Conservation (phyloP, 1,139 yeast genomes). For the Pichia cactophila region DNA sequence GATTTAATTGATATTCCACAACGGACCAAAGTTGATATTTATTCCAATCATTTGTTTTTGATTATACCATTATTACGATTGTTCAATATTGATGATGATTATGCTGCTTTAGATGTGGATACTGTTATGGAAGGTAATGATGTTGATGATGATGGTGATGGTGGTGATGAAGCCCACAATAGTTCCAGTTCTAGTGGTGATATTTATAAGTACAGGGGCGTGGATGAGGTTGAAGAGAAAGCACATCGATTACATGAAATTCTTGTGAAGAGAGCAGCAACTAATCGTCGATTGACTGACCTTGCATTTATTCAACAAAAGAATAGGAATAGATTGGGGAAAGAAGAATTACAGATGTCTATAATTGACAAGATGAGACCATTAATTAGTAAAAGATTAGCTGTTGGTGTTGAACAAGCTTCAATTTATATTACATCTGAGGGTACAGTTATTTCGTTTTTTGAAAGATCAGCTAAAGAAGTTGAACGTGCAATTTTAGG, state of each 20-base stretch:
- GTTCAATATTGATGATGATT: constrained; percentile 22
- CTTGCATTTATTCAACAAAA: constrained; percentile 14
- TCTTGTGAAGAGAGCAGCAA: constrained; percentile 4
- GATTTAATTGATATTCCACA: constrained; percentile 55
- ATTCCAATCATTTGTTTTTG: constrained; percentile 41
- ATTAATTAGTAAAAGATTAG: constrained; percentile 34
- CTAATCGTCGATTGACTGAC: constrained; percentile 28
- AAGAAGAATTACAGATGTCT: constrained; percentile 26
- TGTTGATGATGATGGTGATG: neutral
- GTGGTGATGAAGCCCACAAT: neutral
- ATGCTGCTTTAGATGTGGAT: constrained; percentile 3
- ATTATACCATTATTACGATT: constrained; percentile 44
- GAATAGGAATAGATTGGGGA: neutral
- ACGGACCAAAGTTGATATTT: constrained; percentile 46
- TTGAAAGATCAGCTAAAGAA: constrained; percentile 45
- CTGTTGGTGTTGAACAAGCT: constrained; percentile 49
- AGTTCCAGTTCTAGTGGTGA: neutral
- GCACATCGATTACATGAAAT: neutral
- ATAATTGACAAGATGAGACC: constrained; percentile 40
- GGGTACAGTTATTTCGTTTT: constrained; percentile 42
- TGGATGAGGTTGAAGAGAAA: neutral
- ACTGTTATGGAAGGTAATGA: neutral
- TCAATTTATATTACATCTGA: constrained; percentile 40
- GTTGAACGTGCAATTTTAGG: constrained; percentile 42
- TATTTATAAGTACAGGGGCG: neutral